Evolutionary conservation across 257 asterid species (phyloP).

Genomic region (Solanum ossicruentum): DNA sequence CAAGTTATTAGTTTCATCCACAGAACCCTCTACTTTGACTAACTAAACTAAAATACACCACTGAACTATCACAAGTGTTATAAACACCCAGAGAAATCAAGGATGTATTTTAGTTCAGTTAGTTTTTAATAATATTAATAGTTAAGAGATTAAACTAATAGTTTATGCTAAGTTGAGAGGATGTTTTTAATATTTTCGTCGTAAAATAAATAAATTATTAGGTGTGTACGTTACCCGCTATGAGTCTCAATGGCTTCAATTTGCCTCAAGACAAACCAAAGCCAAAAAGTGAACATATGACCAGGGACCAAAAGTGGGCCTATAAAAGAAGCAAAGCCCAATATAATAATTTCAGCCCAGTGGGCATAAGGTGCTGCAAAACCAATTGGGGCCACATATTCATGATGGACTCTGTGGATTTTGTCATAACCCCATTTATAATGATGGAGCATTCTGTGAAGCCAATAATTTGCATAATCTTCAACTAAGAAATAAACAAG

Average conservation of each 20-base stretch:
- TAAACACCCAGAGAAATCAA: no score
- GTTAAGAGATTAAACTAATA: no score
- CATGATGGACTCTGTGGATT: slow-evolving; percentile 69
- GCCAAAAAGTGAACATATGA: slow-evolving; percentile 67
- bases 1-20: no score
- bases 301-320: slow-evolving; percentile 60
- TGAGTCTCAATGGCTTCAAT: slow-evolving; percentile 69
- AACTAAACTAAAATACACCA: no score
- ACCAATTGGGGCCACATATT: slow-evolving; percentile 56
- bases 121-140: no score
- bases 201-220: no score
- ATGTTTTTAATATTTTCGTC: no score
- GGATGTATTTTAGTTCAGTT: no score
- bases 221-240: slow-evolving; percentile 22
- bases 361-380: slow-evolving; percentile 77
- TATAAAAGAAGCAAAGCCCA: slow-evolving; percentile 55
- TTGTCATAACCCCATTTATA: slow-evolving; percentile 50
- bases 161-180: no score
- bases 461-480: slow-evolving; percentile 68
- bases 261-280: slow-evolving; percentile 55
- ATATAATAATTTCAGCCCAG: slow-evolving; percentile 57
- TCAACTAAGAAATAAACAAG: slow-evolving; percentile 49
- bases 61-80: no score
- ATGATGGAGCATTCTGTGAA: slow-evolving; percentile 63
- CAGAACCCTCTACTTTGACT: no score